Conservation (phyloP, 2,329 filamentous ascomycete species). For the Stachybotrys chlorohalonatus region DNA sequence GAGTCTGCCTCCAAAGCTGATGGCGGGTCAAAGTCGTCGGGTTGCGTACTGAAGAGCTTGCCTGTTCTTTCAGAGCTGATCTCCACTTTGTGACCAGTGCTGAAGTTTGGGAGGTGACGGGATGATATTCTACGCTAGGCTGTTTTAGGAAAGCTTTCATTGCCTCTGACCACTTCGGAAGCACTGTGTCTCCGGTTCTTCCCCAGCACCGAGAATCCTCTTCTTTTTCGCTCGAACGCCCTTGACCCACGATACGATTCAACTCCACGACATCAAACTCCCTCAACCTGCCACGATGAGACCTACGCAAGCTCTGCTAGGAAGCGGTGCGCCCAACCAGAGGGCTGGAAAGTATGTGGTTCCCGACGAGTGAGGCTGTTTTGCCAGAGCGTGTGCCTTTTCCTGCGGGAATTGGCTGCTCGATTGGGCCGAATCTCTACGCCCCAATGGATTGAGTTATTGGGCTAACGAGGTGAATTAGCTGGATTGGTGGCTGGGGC, state of each 20-base stretch:
- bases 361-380: background rate
- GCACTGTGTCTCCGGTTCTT: constrained; percentile 15
- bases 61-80: background rate
- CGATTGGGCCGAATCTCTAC: background rate
- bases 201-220: constrained; percentile 13
- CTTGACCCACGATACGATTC: background rate
- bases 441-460: constrained; percentile 11
- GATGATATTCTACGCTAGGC: constrained; percentile 16
- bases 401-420: background rate
- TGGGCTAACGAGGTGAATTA: constrained; percentile 22
- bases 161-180: constrained; percentile 3
- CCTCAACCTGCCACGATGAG: constrained; percentile 24
- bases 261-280: background rate
- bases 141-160: constrained; percentile 22
- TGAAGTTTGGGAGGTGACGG: background rate
- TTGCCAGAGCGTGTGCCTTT: background rate
- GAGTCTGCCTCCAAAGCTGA: constrained; percentile 1
- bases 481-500: constrained; percentile 69
- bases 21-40: background rate
- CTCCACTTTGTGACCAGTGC: background rate
- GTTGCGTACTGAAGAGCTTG: background rate
- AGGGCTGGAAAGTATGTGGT: constrained; percentile 26
- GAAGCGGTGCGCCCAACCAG: constrained; percentile 22
- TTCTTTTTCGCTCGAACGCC: constrained; percentile 10
- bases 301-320: constrained; percentile 28